Conservation (phyloP, 768 basidiomycete species). For the Pleurotus platypus region DNA sequence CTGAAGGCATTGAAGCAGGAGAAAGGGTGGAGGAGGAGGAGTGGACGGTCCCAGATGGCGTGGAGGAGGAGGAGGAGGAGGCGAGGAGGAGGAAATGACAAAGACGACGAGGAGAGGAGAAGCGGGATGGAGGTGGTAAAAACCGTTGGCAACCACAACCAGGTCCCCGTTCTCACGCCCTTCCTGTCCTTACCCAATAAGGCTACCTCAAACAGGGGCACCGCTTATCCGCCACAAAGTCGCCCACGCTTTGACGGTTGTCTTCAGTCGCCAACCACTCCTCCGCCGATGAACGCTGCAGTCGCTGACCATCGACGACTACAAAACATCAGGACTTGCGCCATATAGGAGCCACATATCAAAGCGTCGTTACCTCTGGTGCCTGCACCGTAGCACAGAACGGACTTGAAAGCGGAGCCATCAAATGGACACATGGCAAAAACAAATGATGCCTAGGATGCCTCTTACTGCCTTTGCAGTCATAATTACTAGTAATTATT, state of each 20-base stretch:
- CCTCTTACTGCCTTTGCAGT: no score
- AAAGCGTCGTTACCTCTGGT: no score
- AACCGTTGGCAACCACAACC: conserved; percentile 26
- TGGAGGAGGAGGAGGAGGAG: conserved; percentile 19
- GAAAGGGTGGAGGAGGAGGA: conserved; percentile 48
- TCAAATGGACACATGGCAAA: background rate
- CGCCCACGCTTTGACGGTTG: background rate
- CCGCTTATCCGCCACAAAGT: background rate
- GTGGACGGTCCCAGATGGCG: conserved; percentile 40
- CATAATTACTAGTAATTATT: no score
- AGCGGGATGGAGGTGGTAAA: conserved; percentile 24
- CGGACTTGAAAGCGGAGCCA: background rate
- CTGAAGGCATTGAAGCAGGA: conserved; percentile 32
- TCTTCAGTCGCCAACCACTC: no score
- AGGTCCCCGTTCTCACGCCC: conserved; percentile 5
- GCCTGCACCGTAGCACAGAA: no score
- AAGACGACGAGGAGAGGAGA: conserved; percentile 22
- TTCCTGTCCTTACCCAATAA: background rate
- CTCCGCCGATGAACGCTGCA: no score
- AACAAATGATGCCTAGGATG: background rate
- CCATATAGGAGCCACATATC: no score
- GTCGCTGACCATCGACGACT: no score
- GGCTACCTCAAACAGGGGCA: conserved; percentile 10
- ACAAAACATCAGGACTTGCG: no score
- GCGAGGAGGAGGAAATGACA: conserved; percentile 18